Conservation (phyloP, 2,329 filamentous ascomycete genomes). For the Pezicula neosporulosa region DNA sequence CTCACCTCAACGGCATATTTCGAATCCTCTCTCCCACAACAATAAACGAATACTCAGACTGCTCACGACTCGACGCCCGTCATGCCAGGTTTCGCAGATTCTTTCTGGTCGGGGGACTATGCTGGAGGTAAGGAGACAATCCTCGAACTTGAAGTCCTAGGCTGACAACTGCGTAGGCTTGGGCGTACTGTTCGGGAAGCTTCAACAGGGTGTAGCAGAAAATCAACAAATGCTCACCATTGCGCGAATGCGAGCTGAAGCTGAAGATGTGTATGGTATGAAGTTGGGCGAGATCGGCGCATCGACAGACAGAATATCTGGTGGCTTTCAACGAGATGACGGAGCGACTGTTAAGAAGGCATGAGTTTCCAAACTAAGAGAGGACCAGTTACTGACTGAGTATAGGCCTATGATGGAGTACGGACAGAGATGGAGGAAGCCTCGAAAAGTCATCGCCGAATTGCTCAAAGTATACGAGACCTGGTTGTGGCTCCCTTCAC, state of each 20-base stretch:
- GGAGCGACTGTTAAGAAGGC: conserved; percentile 96
- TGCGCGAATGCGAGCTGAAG: conserved; percentile 90
- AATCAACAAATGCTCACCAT: conserved; percentile 92
- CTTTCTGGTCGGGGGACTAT: conserved; percentile 98
- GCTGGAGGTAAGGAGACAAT: conserved; percentile 66
- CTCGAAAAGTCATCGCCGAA: conserved; percentile 86
- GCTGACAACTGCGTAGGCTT: conserved; percentile 52
- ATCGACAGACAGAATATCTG: conserved; percentile 74
- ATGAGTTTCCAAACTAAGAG: conserved; percentile 32
- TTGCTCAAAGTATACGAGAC: conserved; percentile 93
- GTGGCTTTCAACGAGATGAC: conserved; percentile 87
- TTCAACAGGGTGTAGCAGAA: conserved; percentile 93
- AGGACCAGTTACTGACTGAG: conserved; percentile 16
- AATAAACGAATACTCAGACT: background rate
- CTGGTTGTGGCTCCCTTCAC: conserved; percentile 92
- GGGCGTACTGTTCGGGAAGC: conserved; percentile 91
- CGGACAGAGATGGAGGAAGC: conserved; percentile 91
- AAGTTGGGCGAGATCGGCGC: conserved; percentile 79
- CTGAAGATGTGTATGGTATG: conserved; percentile 84
- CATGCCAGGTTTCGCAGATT: conserved; percentile 90
- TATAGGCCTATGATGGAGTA: conserved; percentile 88
- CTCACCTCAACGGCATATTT: background rate
- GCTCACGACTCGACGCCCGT: conserved; percentile 27
- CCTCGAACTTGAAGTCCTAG: background rate
- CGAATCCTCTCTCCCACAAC: background rate